Base-by-base conservation (phyloP, 2,329 filamentous ascomycete genomes). In the Ophiognomonia clavigignenti-juglandacearum region DNA sequence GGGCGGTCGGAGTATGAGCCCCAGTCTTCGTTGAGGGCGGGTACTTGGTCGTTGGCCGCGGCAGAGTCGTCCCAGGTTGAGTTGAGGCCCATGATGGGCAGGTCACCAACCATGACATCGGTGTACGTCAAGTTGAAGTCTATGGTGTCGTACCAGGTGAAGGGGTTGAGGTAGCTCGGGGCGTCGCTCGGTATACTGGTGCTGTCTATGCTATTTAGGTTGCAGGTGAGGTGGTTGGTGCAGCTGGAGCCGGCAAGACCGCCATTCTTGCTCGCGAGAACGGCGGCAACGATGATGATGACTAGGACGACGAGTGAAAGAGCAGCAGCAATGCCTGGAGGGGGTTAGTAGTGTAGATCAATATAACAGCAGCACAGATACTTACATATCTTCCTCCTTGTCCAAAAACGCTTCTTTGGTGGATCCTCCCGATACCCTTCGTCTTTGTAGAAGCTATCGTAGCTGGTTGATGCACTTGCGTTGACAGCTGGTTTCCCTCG, bases 61-160 rank as follows among this genome's bases (percentile, higher is more conserved):
- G 79, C 73, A 20, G 84, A 86, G 66, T 98, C 91, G 62, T 97
- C 86, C 88, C 89, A 98, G 1, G 80, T 75, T 0, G 82, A 82
- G 60, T 87, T 85, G 20, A 98, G 75, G 1, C 93, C 93, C 83
- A 97, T 97, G 50, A 97, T 66, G 0, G 89, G 85, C n/a, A 98
- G 74, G 3, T 85, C 87, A 18, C 93, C 93, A 0, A 97, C 85
- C 13, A 82, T 90, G 41, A 82, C 78, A 51, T 85, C 81, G 0
- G 93, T 98, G 63, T 95, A 98, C 0, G 93, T 97, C 52, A 92
- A 78, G 62, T 98, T 98, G 72, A 97, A 96, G 59, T 91, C 89
- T 0, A 75, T 78, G 0, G 91, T 96, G 57, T 95, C 86, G 55
- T 86, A 85, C 93, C 93, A 98, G 2, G 85, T 83, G 64, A 89